Evolutionary conservation across 768 basidiomycete species (phyloP), one percentile per base, ranked within the genome.

Genomic region (Calocybe indica): DNA sequence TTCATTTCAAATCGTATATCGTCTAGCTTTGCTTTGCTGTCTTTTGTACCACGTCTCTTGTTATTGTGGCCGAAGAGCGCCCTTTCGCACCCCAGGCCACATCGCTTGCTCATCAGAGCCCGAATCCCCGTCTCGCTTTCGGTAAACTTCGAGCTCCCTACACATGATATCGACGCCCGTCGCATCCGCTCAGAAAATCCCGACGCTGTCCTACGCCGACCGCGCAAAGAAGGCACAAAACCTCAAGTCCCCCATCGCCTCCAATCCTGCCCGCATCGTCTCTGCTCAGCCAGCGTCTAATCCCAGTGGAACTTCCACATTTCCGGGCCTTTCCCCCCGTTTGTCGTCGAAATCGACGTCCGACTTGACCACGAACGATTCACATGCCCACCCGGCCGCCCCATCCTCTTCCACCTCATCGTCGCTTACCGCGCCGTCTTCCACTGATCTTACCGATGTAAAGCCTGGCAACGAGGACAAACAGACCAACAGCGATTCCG

Each of bases 131-230:
- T 14, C 53, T 49, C 51, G 52, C 32, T n/a, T 41, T 37, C 37
- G 48, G 47, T 46, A 40, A 43, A 43, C 33, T 49, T 42, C 34
- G 36, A 15, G 46, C 37, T 40, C 15, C 34, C 34, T 39, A 36
- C 50, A 44, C 50, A 64, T 61, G 62, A 51, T 55, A 50, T 53
- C 54, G 45, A 43, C 60, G 37, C 40, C 56, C 37, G 31, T 51
- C 34, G 54, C 59, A 15, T 53, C 56, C 30, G 45, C 55, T 7
- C 39, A 51, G 32, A 57, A 58, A 53, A 22, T 52, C 6, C 68
- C 68, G 52, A 61, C 70, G 48, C 70, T 80, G 42, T 83, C 82
- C 29, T 85, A 84, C 53, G 78, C 78, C 34, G 71, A 79, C 43
- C 72, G 71, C 39, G 77, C 73, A 49, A 76, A 71, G 64, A 75